phyloP scores from a whole-genome alignment of 2,329 filamentous ascomycete species.

The Cladosporium cucumerinum region DNA sequence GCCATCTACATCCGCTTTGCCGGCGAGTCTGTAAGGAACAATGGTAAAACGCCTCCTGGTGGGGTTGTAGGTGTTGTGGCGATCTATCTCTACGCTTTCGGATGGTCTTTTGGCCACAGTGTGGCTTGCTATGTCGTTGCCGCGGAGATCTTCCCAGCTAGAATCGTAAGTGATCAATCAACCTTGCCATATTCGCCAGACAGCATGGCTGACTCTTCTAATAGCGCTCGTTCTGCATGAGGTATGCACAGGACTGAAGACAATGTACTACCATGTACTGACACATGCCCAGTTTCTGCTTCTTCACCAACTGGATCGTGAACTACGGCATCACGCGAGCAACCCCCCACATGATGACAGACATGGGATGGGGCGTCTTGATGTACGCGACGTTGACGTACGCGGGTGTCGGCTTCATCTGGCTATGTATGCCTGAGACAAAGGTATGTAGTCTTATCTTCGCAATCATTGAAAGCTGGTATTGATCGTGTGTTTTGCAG shows the following conservation, averaged over 20 bases:
- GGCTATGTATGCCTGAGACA: slow-evolving; percentile 22
- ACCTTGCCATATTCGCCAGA: too few species aligned
- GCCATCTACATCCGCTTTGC: slow-evolving; percentile 22
- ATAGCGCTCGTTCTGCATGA: slow-evolving; percentile 22
- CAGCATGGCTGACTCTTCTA: background rate
- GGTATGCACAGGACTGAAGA: background rate
- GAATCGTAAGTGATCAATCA: slow-evolving; percentile 17
- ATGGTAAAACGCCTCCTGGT: slow-evolving; percentile 19
- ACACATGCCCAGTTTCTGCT: slow-evolving; percentile 21
- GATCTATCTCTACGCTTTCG: slow-evolving; percentile 24
- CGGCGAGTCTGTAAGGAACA: background rate
- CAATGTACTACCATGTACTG: background rate
- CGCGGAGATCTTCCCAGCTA: slow-evolving; percentile 22
- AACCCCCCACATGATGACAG: slow-evolving; percentile 21
- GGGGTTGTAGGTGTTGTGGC: slow-evolving; percentile 21
- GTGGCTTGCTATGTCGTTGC: slow-evolving; percentile 23
- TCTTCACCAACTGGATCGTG: slow-evolving; percentile 26
- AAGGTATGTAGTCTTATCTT: slow-evolving; percentile 3
- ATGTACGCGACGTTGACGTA: slow-evolving; percentile 23
- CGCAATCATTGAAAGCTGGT: background rate
- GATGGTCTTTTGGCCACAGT: slow-evolving; percentile 22
- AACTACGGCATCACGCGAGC: slow-evolving; percentile 23
- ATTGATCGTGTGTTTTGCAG: background rate
- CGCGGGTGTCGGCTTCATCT: slow-evolving; percentile 21
- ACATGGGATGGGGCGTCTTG: slow-evolving; percentile 21